Percentiles rank a stretch among this genome's conserved stretches.
Conservation (phyloP, 805 yeast genomes). For the Komagataella pastoris region DNA sequence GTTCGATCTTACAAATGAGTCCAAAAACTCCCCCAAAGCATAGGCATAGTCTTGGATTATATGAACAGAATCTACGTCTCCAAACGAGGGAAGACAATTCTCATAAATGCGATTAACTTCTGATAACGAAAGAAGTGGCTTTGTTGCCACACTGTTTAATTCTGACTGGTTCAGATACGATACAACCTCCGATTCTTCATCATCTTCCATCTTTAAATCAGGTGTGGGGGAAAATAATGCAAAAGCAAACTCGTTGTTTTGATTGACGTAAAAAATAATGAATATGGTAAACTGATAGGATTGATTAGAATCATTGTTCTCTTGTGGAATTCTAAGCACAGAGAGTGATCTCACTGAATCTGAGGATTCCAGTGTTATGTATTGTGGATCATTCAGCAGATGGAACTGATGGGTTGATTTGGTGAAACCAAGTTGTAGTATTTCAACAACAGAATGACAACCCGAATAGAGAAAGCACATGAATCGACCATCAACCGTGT, state of each 20-base stretch:
- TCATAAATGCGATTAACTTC: not conserved
- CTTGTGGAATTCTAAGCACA: not conserved
- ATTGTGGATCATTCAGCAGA: slow-evolving; percentile 7
- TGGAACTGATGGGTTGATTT: slow-evolving; percentile 8
- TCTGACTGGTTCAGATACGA: not conserved
- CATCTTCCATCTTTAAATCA: not conserved
- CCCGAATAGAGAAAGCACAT: not conserved
- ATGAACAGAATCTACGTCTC: slow-evolving; percentile 5
- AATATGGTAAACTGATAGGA: not conserved
- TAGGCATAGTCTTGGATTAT: slow-evolving; percentile 14
- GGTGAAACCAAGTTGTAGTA: slow-evolving; percentile 15
- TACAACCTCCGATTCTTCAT: not conserved
- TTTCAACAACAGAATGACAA: slow-evolving; percentile 12
- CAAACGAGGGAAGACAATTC: not conserved
- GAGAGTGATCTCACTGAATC: slow-evolving; percentile 1
- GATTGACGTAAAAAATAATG: not conserved
- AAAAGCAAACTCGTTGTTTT: not conserved
- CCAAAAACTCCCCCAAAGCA: slow-evolving; percentile 7
- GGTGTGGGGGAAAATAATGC: not conserved
- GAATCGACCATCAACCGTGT: slow-evolving; percentile 12
- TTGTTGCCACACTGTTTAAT: not conserved
- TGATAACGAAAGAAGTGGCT: not conserved
- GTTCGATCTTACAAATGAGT: slow-evolving; percentile 2
- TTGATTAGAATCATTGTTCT: not conserved
- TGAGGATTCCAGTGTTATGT: not conserved